Conservation (phyloP, 2,329 filamentous ascomycete genomes). For the Hypoxylon sp. region DNA sequence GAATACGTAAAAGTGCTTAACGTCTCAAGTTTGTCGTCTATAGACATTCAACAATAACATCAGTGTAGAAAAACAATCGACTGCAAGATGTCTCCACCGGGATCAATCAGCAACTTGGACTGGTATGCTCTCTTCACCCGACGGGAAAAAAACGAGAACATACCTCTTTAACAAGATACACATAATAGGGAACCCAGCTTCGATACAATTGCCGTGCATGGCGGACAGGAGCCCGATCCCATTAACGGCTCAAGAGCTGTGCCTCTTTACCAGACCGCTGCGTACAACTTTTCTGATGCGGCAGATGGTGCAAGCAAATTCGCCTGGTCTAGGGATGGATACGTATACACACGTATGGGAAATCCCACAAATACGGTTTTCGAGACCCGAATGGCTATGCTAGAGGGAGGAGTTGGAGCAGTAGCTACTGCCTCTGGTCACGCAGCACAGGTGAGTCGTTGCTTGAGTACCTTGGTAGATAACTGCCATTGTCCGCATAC, state of each 20-base stretch:
- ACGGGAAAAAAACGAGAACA: constrained; percentile 12
- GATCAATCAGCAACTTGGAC: constrained; percentile 54
- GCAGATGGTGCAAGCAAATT: constrained; percentile 58
- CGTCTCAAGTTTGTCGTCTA: constrained; percentile 8
- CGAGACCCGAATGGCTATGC: constrained; percentile 57
- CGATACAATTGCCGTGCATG: constrained; percentile 52
- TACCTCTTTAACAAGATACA: constrained; percentile 42
- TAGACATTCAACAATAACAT: constrained; percentile 18
- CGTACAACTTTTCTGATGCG: constrained; percentile 56
- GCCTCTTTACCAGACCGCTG: constrained; percentile 52
- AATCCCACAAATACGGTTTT: constrained; percentile 59
- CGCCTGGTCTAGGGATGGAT: constrained; percentile 57
- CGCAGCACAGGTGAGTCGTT: constrained; percentile 51
- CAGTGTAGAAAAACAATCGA: constrained; percentile 3
- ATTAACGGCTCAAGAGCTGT: constrained; percentile 53
- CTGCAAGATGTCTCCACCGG: constrained; percentile 52
- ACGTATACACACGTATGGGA: constrained; percentile 58
- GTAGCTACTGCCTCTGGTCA: constrained; percentile 58
- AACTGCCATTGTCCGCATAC: constrained; percentile 1
- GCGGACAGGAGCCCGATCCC: constrained; percentile 54
- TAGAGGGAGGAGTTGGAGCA: constrained; percentile 57
- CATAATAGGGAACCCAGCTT: constrained; percentile 50
- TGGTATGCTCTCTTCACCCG: constrained; percentile 48
- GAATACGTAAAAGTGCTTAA: constrained; percentile 14
- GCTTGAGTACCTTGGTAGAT: neutral